Evolutionary conservation across 192 early-diverging fungal genomes (phyloP).

Genomic region (Umbelopsis ramanniana): DNA sequence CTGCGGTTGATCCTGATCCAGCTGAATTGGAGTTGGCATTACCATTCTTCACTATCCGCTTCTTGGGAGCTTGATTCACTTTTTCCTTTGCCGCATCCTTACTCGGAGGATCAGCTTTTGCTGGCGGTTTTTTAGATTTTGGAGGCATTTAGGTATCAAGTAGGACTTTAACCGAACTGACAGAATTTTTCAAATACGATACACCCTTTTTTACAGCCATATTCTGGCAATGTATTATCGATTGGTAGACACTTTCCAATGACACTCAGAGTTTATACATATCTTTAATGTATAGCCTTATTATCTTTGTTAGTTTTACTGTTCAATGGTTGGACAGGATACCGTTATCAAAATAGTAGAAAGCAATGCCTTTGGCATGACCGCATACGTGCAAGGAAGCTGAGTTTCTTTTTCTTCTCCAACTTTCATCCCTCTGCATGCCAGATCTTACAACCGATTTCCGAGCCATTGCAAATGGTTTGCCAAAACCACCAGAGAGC

Average conservation of each 20-base stretch:
- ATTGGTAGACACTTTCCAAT: too few species aligned
- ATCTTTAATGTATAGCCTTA: too few species aligned
- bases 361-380: background rate
- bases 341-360: background rate
- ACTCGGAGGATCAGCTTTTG: background rate
- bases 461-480: constrained; percentile 13
- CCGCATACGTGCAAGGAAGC: background rate
- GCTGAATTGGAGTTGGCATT: constrained; percentile 22
- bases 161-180: background rate
- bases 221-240: background rate
- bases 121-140: constrained; percentile 12
- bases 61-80: constrained; percentile 14
- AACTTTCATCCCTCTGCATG: constrained; percentile 16
- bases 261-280: too few species aligned
- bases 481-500: constrained; percentile 16
- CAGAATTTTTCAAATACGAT: too few species aligned
- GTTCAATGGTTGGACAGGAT: too few species aligned
- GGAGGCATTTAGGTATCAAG: constrained; percentile 1
- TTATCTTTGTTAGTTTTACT: too few species aligned
- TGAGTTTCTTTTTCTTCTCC: constrained; percentile 7
- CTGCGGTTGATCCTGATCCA: constrained; percentile 11
- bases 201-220: background rate
- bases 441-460: constrained; percentile 31
- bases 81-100: constrained; percentile 9
- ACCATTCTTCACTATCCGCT: constrained; percentile 27